phyloP scores from a whole-genome alignment of 2,329 filamentous ascomycete genomes.

The Coniochaeta sp. region DNA sequence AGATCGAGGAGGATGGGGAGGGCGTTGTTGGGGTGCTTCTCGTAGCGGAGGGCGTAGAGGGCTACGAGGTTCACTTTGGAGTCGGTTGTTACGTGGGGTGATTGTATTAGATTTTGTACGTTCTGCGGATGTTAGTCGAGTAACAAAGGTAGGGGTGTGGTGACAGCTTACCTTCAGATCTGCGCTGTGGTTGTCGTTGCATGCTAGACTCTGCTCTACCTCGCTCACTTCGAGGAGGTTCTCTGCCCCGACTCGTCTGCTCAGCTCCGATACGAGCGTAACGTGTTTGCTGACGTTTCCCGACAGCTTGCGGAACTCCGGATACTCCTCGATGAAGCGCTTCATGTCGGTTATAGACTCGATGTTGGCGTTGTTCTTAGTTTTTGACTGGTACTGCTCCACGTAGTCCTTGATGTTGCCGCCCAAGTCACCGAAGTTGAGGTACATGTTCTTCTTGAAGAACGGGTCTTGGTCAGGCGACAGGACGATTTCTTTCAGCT shows the following conservation, averaged over 20 bases:
- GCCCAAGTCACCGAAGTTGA: constrained; percentile 93
- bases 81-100: constrained; percentile 66
- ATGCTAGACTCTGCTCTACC: constrained; percentile 91
- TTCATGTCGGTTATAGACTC: constrained; percentile 99
- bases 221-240: constrained; percentile 93
- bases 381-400: constrained; percentile 94
- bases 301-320: constrained; percentile 92
- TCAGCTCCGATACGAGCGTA: constrained; percentile 88
- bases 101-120: constrained; percentile 79
- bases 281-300: constrained; percentile 99
- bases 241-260: constrained; percentile 77
- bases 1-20: constrained; percentile 82
- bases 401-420: constrained; percentile 98
- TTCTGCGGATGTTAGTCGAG: constrained; percentile 44
- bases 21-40: constrained; percentile 77
- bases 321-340: constrained; percentile 97
- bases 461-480: constrained; percentile 97
- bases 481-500: constrained; percentile 88
- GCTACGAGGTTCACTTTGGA: constrained; percentile 87
- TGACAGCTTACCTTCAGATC: constrained; percentile 71
- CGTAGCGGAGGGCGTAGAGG: constrained; percentile 90
- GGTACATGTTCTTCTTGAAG: constrained; percentile 98
- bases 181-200: constrained; percentile 86
- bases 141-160: not conserved
- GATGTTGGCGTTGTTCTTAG: constrained; percentile 92